A percentile compares a stretch with the other conserved stretches of the same genome.
These are phyloP conservation scores for Bretschneidera sinensis DNA, from an alignment of 345 rosid species.

Conservation along the genomic window DNA sequence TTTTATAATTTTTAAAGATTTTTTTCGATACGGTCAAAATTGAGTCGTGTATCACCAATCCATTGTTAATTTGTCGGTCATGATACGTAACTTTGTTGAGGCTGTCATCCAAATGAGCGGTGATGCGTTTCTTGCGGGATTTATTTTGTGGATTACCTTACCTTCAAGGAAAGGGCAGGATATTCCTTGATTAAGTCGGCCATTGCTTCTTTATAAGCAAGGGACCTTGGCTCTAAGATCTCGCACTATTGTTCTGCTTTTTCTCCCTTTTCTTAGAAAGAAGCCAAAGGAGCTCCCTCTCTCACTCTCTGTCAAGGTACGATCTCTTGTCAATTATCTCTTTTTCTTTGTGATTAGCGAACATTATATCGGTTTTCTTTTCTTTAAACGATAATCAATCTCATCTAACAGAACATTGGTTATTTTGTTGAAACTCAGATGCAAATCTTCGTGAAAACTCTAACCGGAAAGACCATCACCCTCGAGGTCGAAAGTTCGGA, in stretches of 20 bases:
- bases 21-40: too few relatives aligned
- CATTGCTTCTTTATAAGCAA: background rate
- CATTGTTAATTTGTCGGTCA: too few relatives aligned
- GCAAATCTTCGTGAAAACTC: slow-evolving; percentile 34
- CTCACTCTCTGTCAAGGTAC: background rate
- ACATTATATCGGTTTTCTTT: too few relatives aligned
- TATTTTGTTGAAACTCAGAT: slow-evolving; percentile 12
- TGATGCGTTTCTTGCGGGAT: background rate
- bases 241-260: background rate
- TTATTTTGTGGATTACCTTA: background rate
- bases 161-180: background rate
- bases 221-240: background rate
- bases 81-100: background rate
- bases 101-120: background rate
- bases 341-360: too few relatives aligned
- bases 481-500: too few relatives aligned
- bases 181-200: background rate
- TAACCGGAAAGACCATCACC: slow-evolving; percentile 19
- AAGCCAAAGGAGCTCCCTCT: background rate
- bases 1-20: too few relatives aligned
- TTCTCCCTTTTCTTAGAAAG: background rate
- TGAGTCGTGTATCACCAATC: too few relatives aligned
- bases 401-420: background rate
- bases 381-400: too few relatives aligned
- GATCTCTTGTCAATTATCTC: background rate